These are phyloP conservation scores for Oenanthe sinensis DNA, from an alignment of 129 eudicot species.

Conservation along the genomic window DNA sequence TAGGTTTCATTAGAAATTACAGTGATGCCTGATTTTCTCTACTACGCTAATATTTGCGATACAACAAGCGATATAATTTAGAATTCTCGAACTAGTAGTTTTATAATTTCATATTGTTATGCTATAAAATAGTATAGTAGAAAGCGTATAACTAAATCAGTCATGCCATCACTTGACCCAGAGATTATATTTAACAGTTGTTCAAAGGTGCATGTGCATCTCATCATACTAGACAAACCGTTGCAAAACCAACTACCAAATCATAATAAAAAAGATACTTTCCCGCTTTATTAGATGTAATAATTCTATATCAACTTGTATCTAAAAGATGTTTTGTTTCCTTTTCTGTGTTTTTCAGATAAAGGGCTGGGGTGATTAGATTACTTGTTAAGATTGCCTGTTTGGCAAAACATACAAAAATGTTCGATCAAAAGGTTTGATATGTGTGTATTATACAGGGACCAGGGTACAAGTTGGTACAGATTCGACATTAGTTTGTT, in stretches of 20 bases:
- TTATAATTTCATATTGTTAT: neutral
- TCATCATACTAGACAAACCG: conserved; percentile 5
- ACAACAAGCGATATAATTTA: neutral
- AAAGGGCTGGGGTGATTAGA: neutral
- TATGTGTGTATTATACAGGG: neutral
- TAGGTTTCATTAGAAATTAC: neutral
- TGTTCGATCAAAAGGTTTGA: neutral
- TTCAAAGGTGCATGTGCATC: neutral
- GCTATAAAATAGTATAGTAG: neutral
- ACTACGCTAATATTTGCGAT: neutral
- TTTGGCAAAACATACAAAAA: neutral
- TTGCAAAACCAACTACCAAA: conserved; percentile 6
- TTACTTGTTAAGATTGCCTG: neutral
- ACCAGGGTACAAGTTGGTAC: neutral
- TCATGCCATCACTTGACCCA: neutral
- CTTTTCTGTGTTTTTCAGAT: neutral
- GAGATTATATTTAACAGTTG: neutral
- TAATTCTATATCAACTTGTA: neutral
- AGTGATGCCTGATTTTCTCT: neutral
- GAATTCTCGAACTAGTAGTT: neutral
- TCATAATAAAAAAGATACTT: neutral
- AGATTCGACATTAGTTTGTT: neutral
- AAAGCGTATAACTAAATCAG: neutral
- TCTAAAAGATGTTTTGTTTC: neutral
- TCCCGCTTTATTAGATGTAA: neutral